Evolutionary conservation across 1,284 basidiomycete species (phyloP), one percentile per base, ranked within the genome.

Genomic region (Cerioporus squamosus): DNA sequence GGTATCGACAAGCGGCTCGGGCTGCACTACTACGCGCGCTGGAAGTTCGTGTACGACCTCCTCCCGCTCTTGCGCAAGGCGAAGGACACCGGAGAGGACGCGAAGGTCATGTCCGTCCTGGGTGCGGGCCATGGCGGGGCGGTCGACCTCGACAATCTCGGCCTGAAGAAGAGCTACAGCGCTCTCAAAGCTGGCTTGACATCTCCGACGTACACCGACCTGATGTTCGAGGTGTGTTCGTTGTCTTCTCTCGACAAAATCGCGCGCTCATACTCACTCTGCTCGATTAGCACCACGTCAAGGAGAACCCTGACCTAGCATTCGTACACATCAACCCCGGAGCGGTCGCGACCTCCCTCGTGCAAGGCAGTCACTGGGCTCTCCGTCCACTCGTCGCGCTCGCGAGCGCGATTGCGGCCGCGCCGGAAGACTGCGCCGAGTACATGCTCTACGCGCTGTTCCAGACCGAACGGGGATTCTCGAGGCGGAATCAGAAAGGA

Each of bases 391-490:
- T 68, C 5, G 44, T 68, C 39, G 62, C 68, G 5, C 1, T 77
- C 18, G 2, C 73, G 33, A 42, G 62, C 15, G 49, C 54, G 2
- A 55, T 80, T 2, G 14, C 67, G 0, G 63, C 68, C 1, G 72
- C 74, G 0, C 57, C 64, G 0, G 73, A 71, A 8, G 75, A 77
- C 3, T 77, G 75, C 36, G 81, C 68, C 8, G 78, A 82, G 53
- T 77, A 76, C 62, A 77, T 81, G 75, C 73, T 79, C 64, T 68
- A 76, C 58, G 76, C 68, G 0, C 62, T 81, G 9, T 69, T 79
- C 38, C 68, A 71, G 15, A 53, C 47, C 23, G 48, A 49, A 10
- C 29, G 59, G 10, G 78, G 80, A 5, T 70, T 72, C 4, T 75
- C 62, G 55, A 70, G 80, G 12, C 71, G 73, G 0, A 72, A 74